A percentile compares a stretch with the other conserved stretches of the same genome.
Evolutionary conservation across 2,329 filamentous ascomycete genomes (phyloP).

Genomic region (Dichotomopilus funicola): DNA sequence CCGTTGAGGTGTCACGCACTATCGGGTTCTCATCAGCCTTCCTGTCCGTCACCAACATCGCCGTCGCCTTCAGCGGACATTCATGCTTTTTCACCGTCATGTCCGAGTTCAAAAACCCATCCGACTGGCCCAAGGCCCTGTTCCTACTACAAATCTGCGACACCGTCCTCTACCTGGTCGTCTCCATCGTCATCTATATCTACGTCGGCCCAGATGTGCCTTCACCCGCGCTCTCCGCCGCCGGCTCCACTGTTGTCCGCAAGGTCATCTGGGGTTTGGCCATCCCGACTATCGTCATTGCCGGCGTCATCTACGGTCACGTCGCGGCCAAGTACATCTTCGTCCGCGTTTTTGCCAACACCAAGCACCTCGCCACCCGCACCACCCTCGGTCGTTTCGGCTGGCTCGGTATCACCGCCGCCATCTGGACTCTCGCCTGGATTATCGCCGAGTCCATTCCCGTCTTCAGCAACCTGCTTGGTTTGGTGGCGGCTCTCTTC

Average conservation of each 20-base stretch:
- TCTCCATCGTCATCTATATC: slow-evolving; percentile 61
- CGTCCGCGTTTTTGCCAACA: slow-evolving; percentile 54
- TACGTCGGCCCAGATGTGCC: slow-evolving; percentile 56
- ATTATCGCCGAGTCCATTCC: slow-evolving; percentile 65
- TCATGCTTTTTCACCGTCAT: slow-evolving; percentile 16
- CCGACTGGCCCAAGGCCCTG: slow-evolving; percentile 33
- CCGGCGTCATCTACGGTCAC: slow-evolving; percentile 63
- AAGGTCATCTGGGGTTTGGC: slow-evolving; percentile 65
- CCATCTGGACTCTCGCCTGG: slow-evolving; percentile 56
- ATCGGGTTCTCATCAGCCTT: slow-evolving; percentile 39
- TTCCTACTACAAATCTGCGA: slow-evolving; percentile 51
- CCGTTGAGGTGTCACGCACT: slow-evolving; percentile 30
- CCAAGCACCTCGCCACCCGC: slow-evolving; percentile 46
- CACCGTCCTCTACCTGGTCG: slow-evolving; percentile 56
- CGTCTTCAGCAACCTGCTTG: slow-evolving; percentile 59
- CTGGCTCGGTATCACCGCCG: slow-evolving; percentile 52
- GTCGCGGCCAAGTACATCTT: slow-evolving; percentile 63
- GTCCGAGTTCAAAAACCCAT: slow-evolving; percentile 57
- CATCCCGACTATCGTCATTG: slow-evolving; percentile 63
- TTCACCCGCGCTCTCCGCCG: slow-evolving; percentile 60
- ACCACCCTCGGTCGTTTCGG: slow-evolving; percentile 44
- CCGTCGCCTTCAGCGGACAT: slow-evolving; percentile 15
- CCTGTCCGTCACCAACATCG: slow-evolving; percentile 15
- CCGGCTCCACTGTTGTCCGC: slow-evolving; percentile 43
- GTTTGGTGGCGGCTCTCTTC: slow-evolving; percentile 56